Evolutionary conservation across 2,329 filamentous ascomycete genomes (phyloP).

Genomic region (Xylaria sp.): DNA sequence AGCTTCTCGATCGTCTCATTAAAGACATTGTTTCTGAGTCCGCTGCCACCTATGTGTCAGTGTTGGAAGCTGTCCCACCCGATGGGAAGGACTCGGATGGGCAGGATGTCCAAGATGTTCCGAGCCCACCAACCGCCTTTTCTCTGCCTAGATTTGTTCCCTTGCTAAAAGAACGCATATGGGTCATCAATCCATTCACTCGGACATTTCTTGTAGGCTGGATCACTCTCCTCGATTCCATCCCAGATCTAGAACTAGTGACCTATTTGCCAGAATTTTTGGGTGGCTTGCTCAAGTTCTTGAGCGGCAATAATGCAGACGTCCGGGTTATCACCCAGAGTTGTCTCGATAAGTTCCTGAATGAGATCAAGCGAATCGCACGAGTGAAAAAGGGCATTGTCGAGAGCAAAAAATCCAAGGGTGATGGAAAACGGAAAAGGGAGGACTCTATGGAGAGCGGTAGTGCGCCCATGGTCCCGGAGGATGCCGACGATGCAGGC

Average conservation of each 20-base stretch:
- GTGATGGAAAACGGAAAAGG: conserved; percentile 74
- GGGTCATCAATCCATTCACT: conserved; percentile 93
- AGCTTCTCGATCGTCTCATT: conserved; percentile 91
- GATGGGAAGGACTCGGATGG: conserved; percentile 57
- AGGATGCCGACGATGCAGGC: conserved; percentile 70
- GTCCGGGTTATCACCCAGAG: conserved; percentile 94
- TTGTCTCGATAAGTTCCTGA: conserved; percentile 88
- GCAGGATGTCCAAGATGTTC: conserved; percentile 52
- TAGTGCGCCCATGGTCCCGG: conserved; percentile 67
- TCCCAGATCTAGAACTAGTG: conserved; percentile 94
- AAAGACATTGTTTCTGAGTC: conserved; percentile 98
- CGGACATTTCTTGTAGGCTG: conserved; percentile 95
- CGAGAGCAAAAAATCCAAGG: conserved; percentile 80
- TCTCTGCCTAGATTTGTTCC: conserved; percentile 92
- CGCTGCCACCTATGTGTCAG: conserved; percentile 91
- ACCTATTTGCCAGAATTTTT: conserved; percentile 93
- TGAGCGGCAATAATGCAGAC: conserved; percentile 90
- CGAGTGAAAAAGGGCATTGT: conserved; percentile 91
- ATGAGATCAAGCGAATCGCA: conserved; percentile 94
- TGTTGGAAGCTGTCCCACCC: conserved; percentile 70
- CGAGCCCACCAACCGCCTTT: conserved; percentile 82
- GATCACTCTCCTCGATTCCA: conserved; percentile 94
- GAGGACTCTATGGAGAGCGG: conserved; percentile 76
- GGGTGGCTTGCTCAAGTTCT: conserved; percentile 87
- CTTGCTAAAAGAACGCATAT: conserved; percentile 91